Evolutionary conservation across 2,329 filamentous ascomycete genomes (phyloP), one percentile per base, ranked within the genome.

Genomic region (Aureobasidium melanogenum): DNA sequence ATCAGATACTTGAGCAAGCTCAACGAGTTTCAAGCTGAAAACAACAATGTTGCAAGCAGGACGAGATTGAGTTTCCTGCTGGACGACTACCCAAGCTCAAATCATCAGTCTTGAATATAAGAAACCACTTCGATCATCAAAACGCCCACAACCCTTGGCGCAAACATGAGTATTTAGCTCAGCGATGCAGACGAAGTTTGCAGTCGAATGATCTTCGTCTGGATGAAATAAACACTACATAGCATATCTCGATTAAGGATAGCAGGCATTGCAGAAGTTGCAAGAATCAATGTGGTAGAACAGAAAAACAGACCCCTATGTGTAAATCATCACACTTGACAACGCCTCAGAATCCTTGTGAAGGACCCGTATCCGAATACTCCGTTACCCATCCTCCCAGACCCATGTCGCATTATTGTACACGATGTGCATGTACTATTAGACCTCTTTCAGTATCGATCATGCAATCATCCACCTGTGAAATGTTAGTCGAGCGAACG

Each of bases 381-480:
- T 47, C 54, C 54, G 7, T 38, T 46, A 26, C 12, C 41, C 54
- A 7, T 7, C 26, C 52, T 36, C 24, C 2, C 19, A 15, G 41
- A 46, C 4, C 30, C 39, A 38, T 57, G 19, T 57, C 54, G 30
- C 39, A 47, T 57, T 41, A 57, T 46, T n/a, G 24, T 47, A 57
- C 54, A 57, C 30, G 15, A 36, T 19, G 9, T 57, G 41, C 41
- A 57, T 38, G 30, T 47, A 38, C 12, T 24, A 15, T 46, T 36
- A 47, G 44, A 43, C 54, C 54, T 46, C 15, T 36, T 28, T 12
- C 19, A 32, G 22, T 41, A 15, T 47, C 30, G 8, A 57, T 57
- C 17, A 57, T 46, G 56, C 56, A 51, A 60, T 34, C 56, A 60
- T 60, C 56, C 56, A 60, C 56, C 56, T 60, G 26, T 15, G 4